Base-by-base conservation (phyloP, 306 rosid species). In the Acacia acuminata region DNA sequence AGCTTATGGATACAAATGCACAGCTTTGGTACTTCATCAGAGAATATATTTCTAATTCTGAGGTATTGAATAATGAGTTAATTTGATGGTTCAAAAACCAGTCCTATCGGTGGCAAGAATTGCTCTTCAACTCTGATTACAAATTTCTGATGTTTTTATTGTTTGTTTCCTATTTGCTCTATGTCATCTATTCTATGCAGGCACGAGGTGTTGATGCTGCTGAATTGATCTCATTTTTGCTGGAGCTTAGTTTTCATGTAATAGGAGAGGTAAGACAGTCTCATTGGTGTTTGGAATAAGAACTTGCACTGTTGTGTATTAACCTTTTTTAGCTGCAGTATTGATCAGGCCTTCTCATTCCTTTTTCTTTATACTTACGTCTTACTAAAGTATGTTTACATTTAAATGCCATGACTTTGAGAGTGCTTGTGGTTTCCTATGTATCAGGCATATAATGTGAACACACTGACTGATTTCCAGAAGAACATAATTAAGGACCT, bases 1-100 rank as follows among this genome's bases (percentile, higher is more conserved):
- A 96, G 99, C 87, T 96, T 85, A 93, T 93, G 98, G 98, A 96
- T 86, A 96, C 94, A 86, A 96, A 91, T 82, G 99, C 98, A 48
- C 99, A 96, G 77, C 96, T 96, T 75, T 94, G 99, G 99, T 94
- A 93, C 84, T 92, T 94, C 88, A 93, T 96, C 85, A 92, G 97
- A 86, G 99, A 96, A 81, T 96, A 96, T 79, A 96, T 96, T 81
- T 88, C 97, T 79, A 96, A 92, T 87, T 90, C 99, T 4, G 98
- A 96, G 98, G 99, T 96, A 71, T 13, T 45, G 14, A 71, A 45
- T 13, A 6, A 10, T 44, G 56, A 24, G 55, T 24, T 71, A 22
- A 44, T 44, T 71, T 45, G 76, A 24, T 71, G 20, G 58, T 14
- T 71, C 36, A 12, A 71, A 71, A 22, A 6, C 58, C 55, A 10